Percentiles rank a stretch among this genome's conserved stretches.
phyloP scores from a whole-genome alignment of 345 rosid genomes.

The Eucalyptus paniculata region DNA sequence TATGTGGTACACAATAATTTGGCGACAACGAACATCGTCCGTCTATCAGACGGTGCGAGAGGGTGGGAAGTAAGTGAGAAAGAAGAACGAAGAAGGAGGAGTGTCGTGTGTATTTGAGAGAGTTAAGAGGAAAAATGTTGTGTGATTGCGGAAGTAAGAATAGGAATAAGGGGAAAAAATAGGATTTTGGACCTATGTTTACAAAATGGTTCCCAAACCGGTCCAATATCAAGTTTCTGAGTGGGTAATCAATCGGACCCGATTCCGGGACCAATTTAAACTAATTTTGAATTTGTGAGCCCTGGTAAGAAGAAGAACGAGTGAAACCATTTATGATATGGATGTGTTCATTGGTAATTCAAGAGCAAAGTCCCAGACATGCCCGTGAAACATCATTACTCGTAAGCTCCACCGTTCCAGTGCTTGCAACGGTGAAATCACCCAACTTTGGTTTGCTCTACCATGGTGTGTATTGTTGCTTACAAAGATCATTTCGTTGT shows the following conservation, averaged over 20 bases:
- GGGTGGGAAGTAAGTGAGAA: too few relatives aligned
- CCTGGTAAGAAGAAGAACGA: too few relatives aligned
- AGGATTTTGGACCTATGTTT: too few relatives aligned
- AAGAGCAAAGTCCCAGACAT: too few relatives aligned
- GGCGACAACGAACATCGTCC: accelerated
- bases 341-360: too few relatives aligned
- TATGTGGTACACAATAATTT: too few relatives aligned
- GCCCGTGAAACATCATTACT: too few relatives aligned
- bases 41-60: accelerated
- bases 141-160: accelerated
- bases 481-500: background rate
- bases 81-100: accelerated
- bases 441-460: background rate
- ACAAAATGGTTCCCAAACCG: too few relatives aligned
- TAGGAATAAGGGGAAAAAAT: accelerated
- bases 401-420: background rate
- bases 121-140: too few relatives aligned
- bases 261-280: accelerated
- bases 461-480: background rate
- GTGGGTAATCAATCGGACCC: too few relatives aligned
- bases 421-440: background rate
- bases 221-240: accelerated
- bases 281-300: too few relatives aligned
- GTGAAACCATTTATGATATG: too few relatives aligned
- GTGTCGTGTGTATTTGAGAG: accelerated